Base-by-base conservation (phyloP, 257 asterid species). In the Capsicum baccatum region DNA sequence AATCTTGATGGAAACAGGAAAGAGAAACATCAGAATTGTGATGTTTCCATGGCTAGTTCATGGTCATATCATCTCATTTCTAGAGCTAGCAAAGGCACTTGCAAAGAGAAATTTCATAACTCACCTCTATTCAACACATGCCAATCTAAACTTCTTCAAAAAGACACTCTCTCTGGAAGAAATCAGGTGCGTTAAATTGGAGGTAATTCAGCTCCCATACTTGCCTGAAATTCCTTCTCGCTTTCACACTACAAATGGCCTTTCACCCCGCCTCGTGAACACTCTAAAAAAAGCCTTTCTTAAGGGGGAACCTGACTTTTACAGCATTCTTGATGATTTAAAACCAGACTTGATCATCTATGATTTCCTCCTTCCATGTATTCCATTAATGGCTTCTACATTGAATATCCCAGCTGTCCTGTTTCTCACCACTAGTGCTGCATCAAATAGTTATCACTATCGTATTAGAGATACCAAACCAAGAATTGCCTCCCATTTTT, bases 41-140 rank as follows among this genome's bases (percentile, higher is more conserved):
- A 91, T 93, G 95, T 78, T 93, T 8, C 97, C 97, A 89, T 95
- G 97, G 97, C 87, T 91, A 67, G 94, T 94, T 42, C 90, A 92
- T 50, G 96, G 94, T 87, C 98, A 95, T 82, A 91, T 91, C 50
- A 83, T 91, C 21, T 91, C 97, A 15, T 91, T 88, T 83, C 88
- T 95, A 4, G 92, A 90, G 54, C 95, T 92, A 6, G 97, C 95
- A 88, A 91, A 88, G 80, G 67, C 85, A 80, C 92, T 93, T 21
- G 35, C 93, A 5, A 86, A 70, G n/a, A 85, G 88, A 70, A 90
- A 92, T 89, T 91, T 91, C 86, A 47, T 58, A 80, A 67, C 86
- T 5, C 87, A 93, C 87, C 50, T 94, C 4, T 93, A 92, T 64
- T 89, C 96, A n/a, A 87, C 97, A 4, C 86, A 85, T 1, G 74